Evolutionary conservation across 768 basidiomycete species (phyloP).

Genomic region (Mycena latifolia): DNA sequence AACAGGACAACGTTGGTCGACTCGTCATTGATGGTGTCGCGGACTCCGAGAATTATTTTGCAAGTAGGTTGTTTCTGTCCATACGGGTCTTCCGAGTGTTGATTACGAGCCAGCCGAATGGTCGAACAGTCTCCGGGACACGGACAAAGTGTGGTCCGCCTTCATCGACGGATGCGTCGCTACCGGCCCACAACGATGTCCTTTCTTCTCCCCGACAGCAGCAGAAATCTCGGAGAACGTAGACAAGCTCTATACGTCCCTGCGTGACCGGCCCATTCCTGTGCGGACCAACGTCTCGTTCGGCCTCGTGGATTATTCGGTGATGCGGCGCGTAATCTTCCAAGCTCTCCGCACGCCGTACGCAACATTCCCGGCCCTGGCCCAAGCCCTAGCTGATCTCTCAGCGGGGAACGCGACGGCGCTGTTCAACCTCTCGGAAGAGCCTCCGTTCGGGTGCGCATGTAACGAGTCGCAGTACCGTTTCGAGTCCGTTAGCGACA

Average conservation of each 20-base stretch:
- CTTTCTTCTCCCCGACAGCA: constrained; percentile 54
- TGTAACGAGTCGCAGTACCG: constrained; percentile 37
- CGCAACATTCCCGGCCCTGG: constrained; percentile 46
- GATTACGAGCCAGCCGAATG: constrained; percentile 9
- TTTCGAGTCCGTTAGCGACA: constrained; percentile 6
- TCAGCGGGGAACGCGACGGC: constrained; percentile 45
- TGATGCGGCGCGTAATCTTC: constrained; percentile 48
- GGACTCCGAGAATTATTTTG: constrained; percentile 25
- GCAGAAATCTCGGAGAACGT: constrained; percentile 50
- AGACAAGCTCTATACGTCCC: constrained; percentile 45
- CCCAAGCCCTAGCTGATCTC: constrained; percentile 51
- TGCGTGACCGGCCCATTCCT: constrained; percentile 49
- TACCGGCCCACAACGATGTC: constrained; percentile 50
- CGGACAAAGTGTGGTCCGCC: constrained; percentile 48
- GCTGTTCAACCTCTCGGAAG: constrained; percentile 38
- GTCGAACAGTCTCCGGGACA: constrained; percentile 38
- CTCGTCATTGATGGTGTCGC: constrained; percentile 33
- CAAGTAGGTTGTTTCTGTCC: constrained; percentile 4
- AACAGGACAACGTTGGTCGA: constrained; percentile 32
- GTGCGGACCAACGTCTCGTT: constrained; percentile 45
- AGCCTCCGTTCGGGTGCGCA: constrained; percentile 44
- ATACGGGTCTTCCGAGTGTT: neutral
- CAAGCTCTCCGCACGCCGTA: constrained; percentile 51
- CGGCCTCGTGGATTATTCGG: constrained; percentile 52
- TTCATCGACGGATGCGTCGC: constrained; percentile 53